A percentile compares a stretch with the other conserved stretches of the same genome.
Conservation (phyloP, 2,329 filamentous ascomycete species). For the Apiospora phragmitis region DNA sequence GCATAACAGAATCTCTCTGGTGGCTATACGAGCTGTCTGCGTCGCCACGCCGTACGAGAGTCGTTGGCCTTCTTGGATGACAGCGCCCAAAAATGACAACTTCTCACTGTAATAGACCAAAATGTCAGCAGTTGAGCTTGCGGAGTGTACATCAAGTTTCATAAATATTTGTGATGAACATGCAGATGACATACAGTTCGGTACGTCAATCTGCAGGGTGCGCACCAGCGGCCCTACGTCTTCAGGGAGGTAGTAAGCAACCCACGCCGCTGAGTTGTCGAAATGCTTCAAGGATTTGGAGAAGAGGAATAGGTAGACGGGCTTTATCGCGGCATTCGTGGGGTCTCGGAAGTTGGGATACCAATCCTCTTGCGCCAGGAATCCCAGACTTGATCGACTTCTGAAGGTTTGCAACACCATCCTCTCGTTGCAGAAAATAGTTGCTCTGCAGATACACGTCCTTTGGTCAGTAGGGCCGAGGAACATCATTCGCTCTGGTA, state of each 20-base stretch:
- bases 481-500: constrained; percentile 53
- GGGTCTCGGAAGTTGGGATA: constrained; percentile 33
- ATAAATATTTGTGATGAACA: neutral
- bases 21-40: constrained; percentile 27
- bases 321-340: constrained; percentile 19
- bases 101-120: constrained; percentile 23
- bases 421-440: too few species aligned
- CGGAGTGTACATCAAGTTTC: too few species aligned
- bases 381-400: constrained; percentile 33
- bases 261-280: constrained; percentile 14
- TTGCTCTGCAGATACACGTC: too few species aligned
- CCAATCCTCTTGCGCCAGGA: constrained; percentile 28
- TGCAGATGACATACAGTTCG: neutral
- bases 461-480: constrained; percentile 60
- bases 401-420: too few species aligned
- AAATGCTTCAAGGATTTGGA: constrained; percentile 23
- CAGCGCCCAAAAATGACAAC: constrained; percentile 37
- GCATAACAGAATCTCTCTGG: constrained; percentile 32
- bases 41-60: constrained; percentile 31
- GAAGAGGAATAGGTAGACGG: constrained; percentile 24
- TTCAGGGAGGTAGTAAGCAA: neutral
- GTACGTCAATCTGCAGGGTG: constrained; percentile 19
- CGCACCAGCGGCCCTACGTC: neutral
- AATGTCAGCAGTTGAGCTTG: neutral
- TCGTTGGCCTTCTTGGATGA: constrained; percentile 38